Percentiles rank a stretch among this genome's conserved stretches.
phyloP scores from a whole-genome alignment of 176 grass and related monocot species.

The Triticum turgidum region DNA sequence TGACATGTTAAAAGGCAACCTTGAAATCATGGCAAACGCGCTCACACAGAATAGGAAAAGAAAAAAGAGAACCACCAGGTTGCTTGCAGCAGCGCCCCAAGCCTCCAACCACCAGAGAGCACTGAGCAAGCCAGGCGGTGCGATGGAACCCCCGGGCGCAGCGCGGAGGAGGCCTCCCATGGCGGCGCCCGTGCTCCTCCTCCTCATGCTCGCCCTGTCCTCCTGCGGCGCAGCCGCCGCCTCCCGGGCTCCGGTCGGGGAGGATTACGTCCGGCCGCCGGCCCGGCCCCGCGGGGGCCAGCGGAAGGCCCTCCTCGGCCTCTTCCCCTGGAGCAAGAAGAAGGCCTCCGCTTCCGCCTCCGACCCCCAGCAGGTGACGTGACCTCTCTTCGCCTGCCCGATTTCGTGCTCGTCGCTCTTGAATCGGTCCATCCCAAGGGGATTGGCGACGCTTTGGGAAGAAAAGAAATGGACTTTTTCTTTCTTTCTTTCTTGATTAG shows the following conservation, averaged over 20 bases:
- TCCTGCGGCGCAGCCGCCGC: neutral
- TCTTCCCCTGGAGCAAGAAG: constrained; percentile 48
- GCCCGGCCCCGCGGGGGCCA: constrained; percentile 9
- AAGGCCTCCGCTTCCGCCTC: constrained; percentile 35
- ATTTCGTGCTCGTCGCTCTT: neutral
- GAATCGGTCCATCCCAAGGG: neutral
- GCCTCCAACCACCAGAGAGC: neutral
- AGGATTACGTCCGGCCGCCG: constrained; percentile 59
- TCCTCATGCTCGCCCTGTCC: constrained; percentile 7
- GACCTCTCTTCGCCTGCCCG: neutral
- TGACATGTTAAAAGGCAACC: no score
- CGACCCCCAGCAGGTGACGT: constrained; percentile 58
- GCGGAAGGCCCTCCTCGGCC: constrained; percentile 48
- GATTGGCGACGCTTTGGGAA: neutral
- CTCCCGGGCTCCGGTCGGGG: constrained; percentile 35
- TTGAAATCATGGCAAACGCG: no score
- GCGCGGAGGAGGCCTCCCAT: neutral
- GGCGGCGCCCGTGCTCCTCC: neutral
- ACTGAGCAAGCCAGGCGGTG: neutral
- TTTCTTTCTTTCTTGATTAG: neutral
- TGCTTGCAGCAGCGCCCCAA: neutral
- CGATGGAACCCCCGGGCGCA: constrained; percentile 11
- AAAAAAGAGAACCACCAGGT: neutral
- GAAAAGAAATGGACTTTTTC: neutral
- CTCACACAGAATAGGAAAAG: no score